phyloP scores from a whole-genome alignment of 1,139 yeast species.

The Lodderomyces beijingensis region DNA sequence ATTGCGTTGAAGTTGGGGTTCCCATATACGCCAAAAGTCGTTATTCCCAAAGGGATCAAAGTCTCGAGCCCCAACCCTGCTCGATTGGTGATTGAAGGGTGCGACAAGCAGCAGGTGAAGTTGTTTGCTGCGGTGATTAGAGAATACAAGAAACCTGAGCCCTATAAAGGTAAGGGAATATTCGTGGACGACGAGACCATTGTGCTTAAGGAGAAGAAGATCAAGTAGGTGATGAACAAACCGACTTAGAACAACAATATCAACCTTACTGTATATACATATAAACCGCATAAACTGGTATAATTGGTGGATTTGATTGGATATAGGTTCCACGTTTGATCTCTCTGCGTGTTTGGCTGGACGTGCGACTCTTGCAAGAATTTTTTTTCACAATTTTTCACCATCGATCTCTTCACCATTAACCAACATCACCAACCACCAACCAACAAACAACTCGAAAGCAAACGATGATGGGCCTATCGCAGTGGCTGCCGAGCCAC shows the following conservation, averaged over 20 bases:
- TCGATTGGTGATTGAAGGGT: constrained; percentile 78
- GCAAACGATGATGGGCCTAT: too few relatives aligned
- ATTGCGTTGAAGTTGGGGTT: constrained; percentile 76
- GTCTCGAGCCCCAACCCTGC: constrained; percentile 87
- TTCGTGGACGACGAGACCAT: constrained; percentile 89
- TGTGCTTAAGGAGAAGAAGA: constrained; percentile 85
- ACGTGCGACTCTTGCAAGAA: too few relatives aligned
- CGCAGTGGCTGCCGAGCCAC: constrained; percentile 1
- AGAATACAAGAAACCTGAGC: constrained; percentile 91
- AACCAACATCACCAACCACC: too few relatives aligned
- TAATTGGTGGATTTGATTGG: not conserved
- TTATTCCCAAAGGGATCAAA: constrained; percentile 72
- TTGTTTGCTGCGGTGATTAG: constrained; percentile 87
- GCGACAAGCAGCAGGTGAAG: constrained; percentile 82
- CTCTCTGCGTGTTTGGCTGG: too few relatives aligned
- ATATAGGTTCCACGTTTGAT: too few relatives aligned
- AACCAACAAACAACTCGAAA: too few relatives aligned
- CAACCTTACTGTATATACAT: constrained; percentile 3
- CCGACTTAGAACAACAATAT: too few relatives aligned
- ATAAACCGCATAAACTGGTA: not conserved
- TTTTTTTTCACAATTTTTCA: constrained; percentile 1
- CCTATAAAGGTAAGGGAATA: constrained; percentile 97
- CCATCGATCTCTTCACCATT: too few relatives aligned
- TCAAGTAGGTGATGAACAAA: constrained; percentile 52
- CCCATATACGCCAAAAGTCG: constrained; percentile 64